These are phyloP conservation scores for Histomonas meleagridis DNA, from an alignment of 208 protist genomes.

Conservation along the genomic window DNA sequence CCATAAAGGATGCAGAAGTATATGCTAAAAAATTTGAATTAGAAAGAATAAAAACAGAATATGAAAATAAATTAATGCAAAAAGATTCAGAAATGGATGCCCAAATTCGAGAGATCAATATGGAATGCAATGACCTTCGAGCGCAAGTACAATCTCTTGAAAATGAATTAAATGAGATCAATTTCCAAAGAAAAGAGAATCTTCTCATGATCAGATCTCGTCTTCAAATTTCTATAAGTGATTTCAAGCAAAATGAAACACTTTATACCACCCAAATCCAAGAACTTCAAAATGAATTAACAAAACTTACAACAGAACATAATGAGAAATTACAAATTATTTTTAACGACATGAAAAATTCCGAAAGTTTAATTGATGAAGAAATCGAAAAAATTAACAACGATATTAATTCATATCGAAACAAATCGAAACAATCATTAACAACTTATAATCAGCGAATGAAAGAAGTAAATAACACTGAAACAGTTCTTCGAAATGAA, in stretches of 20 bases:
- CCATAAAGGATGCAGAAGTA: neutral
- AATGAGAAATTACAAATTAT: neutral
- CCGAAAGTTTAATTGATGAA: neutral
- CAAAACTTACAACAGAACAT: neutral
- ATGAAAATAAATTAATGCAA: neutral
- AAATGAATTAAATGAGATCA: neutral
- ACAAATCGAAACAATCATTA: neutral
- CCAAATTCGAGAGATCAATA: neutral
- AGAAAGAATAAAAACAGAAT: neutral
- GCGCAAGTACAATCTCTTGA: neutral
- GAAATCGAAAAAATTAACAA: neutral
- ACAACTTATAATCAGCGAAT: neutral
- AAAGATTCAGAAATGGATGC: slow-evolving; percentile 12
- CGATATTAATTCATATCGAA: neutral
- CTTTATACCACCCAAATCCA: neutral
- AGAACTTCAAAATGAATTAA: neutral
- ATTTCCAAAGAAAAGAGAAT: neutral
- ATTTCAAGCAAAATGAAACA: neutral
- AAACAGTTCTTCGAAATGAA: neutral
- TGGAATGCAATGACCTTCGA: neutral
- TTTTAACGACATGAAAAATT: neutral
- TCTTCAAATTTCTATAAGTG: neutral
- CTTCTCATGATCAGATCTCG: neutral
- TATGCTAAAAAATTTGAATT: neutral
- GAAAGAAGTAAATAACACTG: neutral